These are phyloP conservation scores for Digitaria exilis DNA, from an alignment of 202 grass and related monocot species.

Conservation along the genomic window DNA sequence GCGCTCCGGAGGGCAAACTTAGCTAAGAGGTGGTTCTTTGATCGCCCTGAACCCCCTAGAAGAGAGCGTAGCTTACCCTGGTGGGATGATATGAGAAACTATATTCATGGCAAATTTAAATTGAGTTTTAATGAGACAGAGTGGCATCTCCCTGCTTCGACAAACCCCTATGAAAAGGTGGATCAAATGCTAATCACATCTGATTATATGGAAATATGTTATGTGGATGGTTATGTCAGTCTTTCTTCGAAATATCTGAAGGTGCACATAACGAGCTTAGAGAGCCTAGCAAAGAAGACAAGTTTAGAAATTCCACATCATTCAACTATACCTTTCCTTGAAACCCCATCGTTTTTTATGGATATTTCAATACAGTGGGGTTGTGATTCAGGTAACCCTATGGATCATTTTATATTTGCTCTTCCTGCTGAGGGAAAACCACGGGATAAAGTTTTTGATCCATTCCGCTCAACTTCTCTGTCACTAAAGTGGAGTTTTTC, in stretches of 20 bases:
- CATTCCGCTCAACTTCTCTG: conserved; percentile 96
- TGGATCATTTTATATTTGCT: conserved; percentile 95
- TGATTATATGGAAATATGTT: conserved; percentile 78
- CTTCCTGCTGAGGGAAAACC: conserved; percentile 78
- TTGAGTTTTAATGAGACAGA: conserved; percentile 69
- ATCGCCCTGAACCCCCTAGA: conserved; percentile 68
- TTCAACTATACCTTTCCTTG: conserved; percentile 74
- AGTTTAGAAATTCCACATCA: conserved; percentile 70
- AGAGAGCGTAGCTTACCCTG: conserved; percentile 94
- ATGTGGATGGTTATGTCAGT: conserved; percentile 84
- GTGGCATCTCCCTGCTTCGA: conserved; percentile 83
- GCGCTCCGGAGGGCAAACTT: conserved; percentile 90
- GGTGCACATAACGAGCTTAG: conserved; percentile 76
- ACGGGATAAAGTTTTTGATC: conserved; percentile 77
- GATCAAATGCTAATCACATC: conserved; percentile 80
- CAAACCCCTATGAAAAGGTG: conserved; percentile 79
- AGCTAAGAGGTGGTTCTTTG: conserved; percentile 67
- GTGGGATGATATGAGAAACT: conserved; percentile 99
- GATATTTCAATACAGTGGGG: conserved; percentile 93
- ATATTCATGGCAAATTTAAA: conserved; percentile 84
- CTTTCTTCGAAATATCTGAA: conserved; percentile 66
- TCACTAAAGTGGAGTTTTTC: conserved; percentile 96
- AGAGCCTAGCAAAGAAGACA: conserved; percentile 84
- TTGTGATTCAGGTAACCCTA: conserved; percentile 86
- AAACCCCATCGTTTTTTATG: conserved; percentile 78